Percentiles rank a stretch among this genome's conserved stretches.
These are phyloP conservation scores for Termitomyces sp. DNA, from an alignment of 768 basidiomycete species.

Conservation along the genomic window DNA sequence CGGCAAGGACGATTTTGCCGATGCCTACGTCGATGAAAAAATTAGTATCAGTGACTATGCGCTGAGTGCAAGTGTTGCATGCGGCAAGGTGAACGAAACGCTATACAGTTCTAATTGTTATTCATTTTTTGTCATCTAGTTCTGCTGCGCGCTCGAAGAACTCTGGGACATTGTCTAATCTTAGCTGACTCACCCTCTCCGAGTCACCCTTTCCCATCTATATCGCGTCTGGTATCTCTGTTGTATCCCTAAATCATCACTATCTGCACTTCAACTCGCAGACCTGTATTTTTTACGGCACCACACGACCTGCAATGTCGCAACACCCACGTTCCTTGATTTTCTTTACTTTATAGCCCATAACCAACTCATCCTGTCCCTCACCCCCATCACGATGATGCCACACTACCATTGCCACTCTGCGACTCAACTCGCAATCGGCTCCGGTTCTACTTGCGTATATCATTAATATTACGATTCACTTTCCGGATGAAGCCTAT, in stretches of 20 bases:
- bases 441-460: constrained; percentile 11
- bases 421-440: constrained; percentile 34
- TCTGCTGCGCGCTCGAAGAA: constrained; percentile 90
- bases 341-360: not conserved
- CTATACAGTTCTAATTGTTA: not conserved
- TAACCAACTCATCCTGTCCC: not conserved
- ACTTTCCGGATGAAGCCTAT: too few relatives aligned
- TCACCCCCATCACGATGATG: not conserved
- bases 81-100: constrained; percentile 72
- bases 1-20: constrained; percentile 95
- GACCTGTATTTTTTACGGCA: constrained; percentile 19
- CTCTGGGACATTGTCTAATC: constrained; percentile 86
- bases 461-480: not conserved
- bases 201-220: not conserved
- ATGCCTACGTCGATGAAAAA: constrained; percentile 92
- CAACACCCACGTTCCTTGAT: not conserved
- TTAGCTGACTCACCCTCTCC: constrained; percentile 3
- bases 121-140: constrained; percentile 37
- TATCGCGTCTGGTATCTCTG: constrained; percentile 3
- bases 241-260: constrained; percentile 27
- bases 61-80: constrained; percentile 90
- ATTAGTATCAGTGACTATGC: constrained; percentile 95
- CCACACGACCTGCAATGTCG: constrained; percentile 1
- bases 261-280: constrained; percentile 47
- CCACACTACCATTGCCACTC: not conserved